Conservation (phyloP, 768 basidiomycete species). For the Phaeotremella fagi region DNA sequence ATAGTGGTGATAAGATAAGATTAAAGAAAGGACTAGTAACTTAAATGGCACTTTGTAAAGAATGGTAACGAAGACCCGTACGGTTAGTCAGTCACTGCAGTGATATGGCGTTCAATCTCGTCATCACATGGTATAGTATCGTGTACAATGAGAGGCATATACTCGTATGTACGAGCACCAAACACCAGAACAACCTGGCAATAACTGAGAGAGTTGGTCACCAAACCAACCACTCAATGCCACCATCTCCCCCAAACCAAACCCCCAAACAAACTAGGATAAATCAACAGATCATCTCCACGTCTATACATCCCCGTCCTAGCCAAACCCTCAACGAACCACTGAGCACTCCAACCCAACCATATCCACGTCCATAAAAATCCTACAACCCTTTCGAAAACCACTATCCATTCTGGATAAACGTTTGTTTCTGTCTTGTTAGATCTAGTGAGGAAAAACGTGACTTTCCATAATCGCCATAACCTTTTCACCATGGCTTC, state of each 20-base stretch:
- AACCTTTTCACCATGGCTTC: slow-evolving; percentile 30
- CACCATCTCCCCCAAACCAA: slow-evolving; percentile 30
- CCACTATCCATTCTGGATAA: slow-evolving; percentile 19
- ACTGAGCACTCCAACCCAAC: slow-evolving; percentile 34
- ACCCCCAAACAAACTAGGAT: slow-evolving; percentile 21
- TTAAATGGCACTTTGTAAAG: too few relatives aligned
- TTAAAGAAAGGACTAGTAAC: too few relatives aligned
- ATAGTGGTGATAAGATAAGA: too few relatives aligned
- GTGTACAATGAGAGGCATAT: too few relatives aligned
- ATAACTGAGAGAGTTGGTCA: too few relatives aligned
- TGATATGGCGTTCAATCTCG: too few relatives aligned
- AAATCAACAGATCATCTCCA: slow-evolving; percentile 3
- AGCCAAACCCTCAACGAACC: slow-evolving; percentile 30
- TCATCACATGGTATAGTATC: too few relatives aligned
- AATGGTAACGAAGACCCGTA: too few relatives aligned
- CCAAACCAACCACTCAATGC: slow-evolving; percentile 13
- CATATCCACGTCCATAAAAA: slow-evolving; percentile 38
- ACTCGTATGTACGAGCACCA: too few relatives aligned
- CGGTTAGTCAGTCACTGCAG: too few relatives aligned
- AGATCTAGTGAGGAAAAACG: not conserved
- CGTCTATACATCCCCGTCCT: slow-evolving; percentile 20
- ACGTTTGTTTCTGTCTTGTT: not conserved
- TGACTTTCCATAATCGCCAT: slow-evolving; percentile 16
- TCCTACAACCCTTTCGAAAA: slow-evolving; percentile 24
- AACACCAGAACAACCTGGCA: too few relatives aligned